Conservation (phyloP, 2,329 filamentous ascomycete genomes). For the Anisogramma anomala region DNA sequence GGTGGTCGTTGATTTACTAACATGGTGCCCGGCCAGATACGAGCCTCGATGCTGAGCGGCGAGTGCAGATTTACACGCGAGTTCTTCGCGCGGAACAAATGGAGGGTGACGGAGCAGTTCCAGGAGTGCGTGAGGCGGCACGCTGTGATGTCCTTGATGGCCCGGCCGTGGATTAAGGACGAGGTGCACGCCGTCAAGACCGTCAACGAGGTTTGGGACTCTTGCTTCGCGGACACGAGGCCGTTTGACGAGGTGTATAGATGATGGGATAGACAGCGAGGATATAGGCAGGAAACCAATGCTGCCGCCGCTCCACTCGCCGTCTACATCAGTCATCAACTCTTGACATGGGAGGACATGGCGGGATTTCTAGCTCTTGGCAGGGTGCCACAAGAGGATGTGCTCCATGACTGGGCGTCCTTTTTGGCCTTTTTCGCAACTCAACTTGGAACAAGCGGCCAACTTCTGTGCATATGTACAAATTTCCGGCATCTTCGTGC, state of each 20-base stretch:
- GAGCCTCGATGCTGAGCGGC: constrained; percentile 82
- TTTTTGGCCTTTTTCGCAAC: too few species aligned
- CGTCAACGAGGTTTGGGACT: constrained; percentile 98
- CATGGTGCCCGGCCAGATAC: constrained; percentile 49
- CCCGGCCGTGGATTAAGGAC: constrained; percentile 69
- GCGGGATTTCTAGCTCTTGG: too few species aligned
- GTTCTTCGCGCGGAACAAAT: constrained; percentile 74
- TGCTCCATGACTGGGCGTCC: too few species aligned
- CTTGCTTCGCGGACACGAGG: constrained; percentile 85
- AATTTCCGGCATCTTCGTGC: too few species aligned
- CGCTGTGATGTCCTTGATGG: constrained; percentile 68
- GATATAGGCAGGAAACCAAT: constrained; percentile 6
- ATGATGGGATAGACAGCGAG: constrained; percentile 27
- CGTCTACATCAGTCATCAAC: too few species aligned
- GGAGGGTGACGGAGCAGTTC: constrained; percentile 81
- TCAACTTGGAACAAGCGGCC: too few species aligned
- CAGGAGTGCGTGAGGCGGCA: constrained; percentile 80
- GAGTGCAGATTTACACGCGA: constrained; percentile 88
- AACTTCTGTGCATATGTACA: too few species aligned
- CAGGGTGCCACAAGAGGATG: too few species aligned
- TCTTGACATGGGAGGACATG: too few species aligned
- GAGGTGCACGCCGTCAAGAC: constrained; percentile 76
- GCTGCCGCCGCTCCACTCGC: constrained; percentile 11
- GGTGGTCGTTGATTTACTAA: too few species aligned
- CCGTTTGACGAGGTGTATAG: constrained; percentile 96